A percentile compares a stretch with the other conserved stretches of the same genome.
Evolutionary conservation across 2,329 filamentous ascomycete species (phyloP).

Genomic region (Sporothrix pallida): DNA sequence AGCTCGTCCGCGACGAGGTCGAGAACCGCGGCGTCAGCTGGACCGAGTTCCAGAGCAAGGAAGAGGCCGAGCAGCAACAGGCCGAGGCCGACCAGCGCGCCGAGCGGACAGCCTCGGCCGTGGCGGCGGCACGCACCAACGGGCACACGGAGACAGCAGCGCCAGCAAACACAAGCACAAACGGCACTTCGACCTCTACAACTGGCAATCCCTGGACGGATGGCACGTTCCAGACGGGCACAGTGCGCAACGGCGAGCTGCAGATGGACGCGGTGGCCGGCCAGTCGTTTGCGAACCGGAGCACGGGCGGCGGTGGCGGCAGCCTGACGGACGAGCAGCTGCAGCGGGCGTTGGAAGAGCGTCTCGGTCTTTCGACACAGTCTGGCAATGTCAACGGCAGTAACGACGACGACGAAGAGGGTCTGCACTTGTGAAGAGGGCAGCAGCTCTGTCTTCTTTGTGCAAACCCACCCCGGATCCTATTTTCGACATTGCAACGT

Average conservation of each 20-base stretch:
- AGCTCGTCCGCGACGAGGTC: constrained; percentile 68
- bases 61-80: constrained; percentile 44
- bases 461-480: background rate
- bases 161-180: background rate
- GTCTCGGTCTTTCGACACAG: constrained; percentile 51
- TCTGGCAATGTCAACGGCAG: constrained; percentile 6
- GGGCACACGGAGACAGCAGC: background rate
- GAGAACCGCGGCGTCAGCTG: constrained; percentile 62
- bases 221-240: constrained; percentile 67
- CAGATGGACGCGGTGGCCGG: constrained; percentile 48
- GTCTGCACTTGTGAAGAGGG: constrained; percentile 63
- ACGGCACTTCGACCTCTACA: background rate
- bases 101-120: constrained; percentile 2
- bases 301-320: constrained; percentile 47
- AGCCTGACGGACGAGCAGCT: constrained; percentile 65
- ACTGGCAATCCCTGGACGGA: constrained; percentile 60
- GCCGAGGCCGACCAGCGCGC: constrained; percentile 32
- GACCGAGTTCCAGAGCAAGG: constrained; percentile 60
- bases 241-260: constrained; percentile 58
- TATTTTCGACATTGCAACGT: background rate
- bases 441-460: background rate
- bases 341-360: constrained; percentile 59
- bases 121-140: constrained; percentile 18
- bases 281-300: constrained; percentile 22
- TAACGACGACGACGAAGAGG: constrained; percentile 61